phyloP scores from a whole-genome alignment of 1,284 basidiomycete genomes.

The Cutaneotrichosporon curvatum region DNA sequence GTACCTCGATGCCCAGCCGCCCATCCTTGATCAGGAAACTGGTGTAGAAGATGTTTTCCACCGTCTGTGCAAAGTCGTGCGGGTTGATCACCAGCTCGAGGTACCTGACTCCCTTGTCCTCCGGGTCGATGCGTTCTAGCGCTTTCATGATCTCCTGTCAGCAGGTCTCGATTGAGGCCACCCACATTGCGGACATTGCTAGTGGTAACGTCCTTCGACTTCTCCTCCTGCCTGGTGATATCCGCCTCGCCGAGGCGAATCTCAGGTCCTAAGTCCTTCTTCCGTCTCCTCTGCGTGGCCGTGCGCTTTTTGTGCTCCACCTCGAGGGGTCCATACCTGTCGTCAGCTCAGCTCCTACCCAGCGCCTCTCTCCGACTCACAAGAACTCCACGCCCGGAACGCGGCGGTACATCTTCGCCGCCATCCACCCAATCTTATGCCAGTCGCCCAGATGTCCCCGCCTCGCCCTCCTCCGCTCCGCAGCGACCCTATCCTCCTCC shows the following conservation, averaged over 20 bases:
- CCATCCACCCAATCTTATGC: slow-evolving; percentile 45
- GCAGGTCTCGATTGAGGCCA: neutral
- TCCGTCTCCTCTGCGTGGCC: neutral
- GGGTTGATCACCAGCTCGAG: slow-evolving; percentile 33
- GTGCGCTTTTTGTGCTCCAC: slow-evolving; percentile 17
- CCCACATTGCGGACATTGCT: slow-evolving; percentile 23
- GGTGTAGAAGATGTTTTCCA: slow-evolving; percentile 54
- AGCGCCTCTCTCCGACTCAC: slow-evolving; percentile 31
- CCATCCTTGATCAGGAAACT: slow-evolving; percentile 52
- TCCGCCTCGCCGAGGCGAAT: slow-evolving; percentile 2
- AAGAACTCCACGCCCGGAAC: slow-evolving; percentile 47
- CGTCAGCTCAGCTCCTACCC: neutral
- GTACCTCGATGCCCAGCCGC: slow-evolving; percentile 38
- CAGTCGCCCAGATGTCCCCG: slow-evolving; percentile 32
- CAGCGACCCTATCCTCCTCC: slow-evolving; percentile 9
- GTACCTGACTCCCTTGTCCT: slow-evolving; percentile 40
- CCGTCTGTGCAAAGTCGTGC: slow-evolving; percentile 38
- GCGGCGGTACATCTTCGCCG: slow-evolving; percentile 36
- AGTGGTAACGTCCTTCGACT: slow-evolving; percentile 22
- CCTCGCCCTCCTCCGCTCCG: neutral
- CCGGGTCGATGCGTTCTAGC: slow-evolving; percentile 20
- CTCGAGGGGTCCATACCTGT: slow-evolving; percentile 36
- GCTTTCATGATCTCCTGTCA: slow-evolving; percentile 22
- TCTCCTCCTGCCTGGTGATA: slow-evolving; percentile 1
- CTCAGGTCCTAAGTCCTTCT: neutral